A percentile compares a stretch with the other conserved stretches of the same genome.
Evolutionary conservation across 305 asterid genomes (phyloP).

Genomic region (Caryopteris hybrid): DNA sequence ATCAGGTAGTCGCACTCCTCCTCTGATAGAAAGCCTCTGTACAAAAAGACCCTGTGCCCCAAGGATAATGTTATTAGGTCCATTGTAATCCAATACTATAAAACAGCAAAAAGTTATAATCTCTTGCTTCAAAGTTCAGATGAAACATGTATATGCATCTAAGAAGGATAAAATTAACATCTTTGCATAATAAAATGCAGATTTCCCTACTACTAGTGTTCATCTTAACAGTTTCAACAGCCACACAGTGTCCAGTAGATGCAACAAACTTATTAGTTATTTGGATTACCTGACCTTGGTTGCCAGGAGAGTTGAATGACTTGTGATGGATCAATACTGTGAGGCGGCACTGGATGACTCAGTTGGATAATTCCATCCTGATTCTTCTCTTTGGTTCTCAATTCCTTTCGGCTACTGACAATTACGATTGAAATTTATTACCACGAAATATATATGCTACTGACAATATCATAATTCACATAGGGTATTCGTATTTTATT

Average conservation of each 20-base stretch:
- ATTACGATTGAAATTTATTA: slow-evolving; percentile 10
- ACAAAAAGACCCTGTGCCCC: slow-evolving; percentile 71
- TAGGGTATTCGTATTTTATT: not conserved
- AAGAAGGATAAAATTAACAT: not conserved
- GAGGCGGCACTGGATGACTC: slow-evolving; percentile 21
- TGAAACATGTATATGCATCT: not conserved
- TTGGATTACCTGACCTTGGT: slow-evolving; percentile 89
- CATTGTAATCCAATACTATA: not conserved
- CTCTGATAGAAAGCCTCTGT: slow-evolving; percentile 57
- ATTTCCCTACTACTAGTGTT: not conserved
- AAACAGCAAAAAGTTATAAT: not conserved
- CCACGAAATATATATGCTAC: not conserved
- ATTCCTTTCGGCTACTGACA: slow-evolving; percentile 47
- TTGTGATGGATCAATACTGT: slow-evolving; percentile 52
- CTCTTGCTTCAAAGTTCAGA: not conserved
- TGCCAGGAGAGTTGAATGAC: slow-evolving; percentile 70
- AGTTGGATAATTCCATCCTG: slow-evolving; percentile 24
- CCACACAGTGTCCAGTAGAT: slow-evolving; percentile 12
- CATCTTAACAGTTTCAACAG: slow-evolving; percentile 4
- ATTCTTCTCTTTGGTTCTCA: slow-evolving; percentile 43
- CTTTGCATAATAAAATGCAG: not conserved
- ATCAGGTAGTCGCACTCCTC: slow-evolving; percentile 77
- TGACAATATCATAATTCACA: not conserved
- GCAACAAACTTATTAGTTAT: slow-evolving; percentile 19
- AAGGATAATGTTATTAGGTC: slow-evolving; percentile 27